phyloP scores from a whole-genome alignment of 345 rosid species.

The Pistacia integerrima region DNA sequence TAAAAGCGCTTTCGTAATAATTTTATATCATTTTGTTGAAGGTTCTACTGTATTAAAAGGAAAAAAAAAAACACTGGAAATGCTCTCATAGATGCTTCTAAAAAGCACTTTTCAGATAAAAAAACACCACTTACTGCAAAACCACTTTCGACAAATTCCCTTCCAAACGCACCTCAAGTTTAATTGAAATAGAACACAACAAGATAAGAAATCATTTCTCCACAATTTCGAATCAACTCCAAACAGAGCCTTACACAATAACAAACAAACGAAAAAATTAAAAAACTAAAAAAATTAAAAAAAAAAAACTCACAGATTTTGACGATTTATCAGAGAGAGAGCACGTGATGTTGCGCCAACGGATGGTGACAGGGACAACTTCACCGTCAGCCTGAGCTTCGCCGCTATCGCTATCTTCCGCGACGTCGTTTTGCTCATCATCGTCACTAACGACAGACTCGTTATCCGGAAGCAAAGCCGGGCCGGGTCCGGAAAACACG shows the following conservation, averaged over 20 bases:
- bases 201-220: not conserved
- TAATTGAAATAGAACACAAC: too few species aligned
- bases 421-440: constrained; percentile 17
- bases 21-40: too few species aligned
- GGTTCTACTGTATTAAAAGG: too few species aligned
- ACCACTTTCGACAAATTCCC: not conserved
- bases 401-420: constrained; percentile 13
- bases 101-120: not conserved
- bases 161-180: not conserved
- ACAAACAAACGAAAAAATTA: not conserved
- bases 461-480: constrained; percentile 58
- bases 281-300: not conserved
- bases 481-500: constrained; percentile 78
- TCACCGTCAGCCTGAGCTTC: constrained; percentile 44
- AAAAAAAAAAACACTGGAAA: too few species aligned
- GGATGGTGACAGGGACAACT: constrained; percentile 72
- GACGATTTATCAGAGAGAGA: constrained; percentile 77
- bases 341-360: constrained; percentile 85
- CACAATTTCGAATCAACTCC: constrained; percentile 15
- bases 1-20: too few species aligned
- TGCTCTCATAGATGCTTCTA: too few species aligned
- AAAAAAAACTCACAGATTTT: constrained; percentile 57
- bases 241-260: constrained; percentile 12
- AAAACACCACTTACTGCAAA: not conserved
- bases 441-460: constrained; percentile 32